Base-by-base conservation (phyloP, 495 filamentous ascomycete genomes). In the Cercophora newfieldiana region DNA sequence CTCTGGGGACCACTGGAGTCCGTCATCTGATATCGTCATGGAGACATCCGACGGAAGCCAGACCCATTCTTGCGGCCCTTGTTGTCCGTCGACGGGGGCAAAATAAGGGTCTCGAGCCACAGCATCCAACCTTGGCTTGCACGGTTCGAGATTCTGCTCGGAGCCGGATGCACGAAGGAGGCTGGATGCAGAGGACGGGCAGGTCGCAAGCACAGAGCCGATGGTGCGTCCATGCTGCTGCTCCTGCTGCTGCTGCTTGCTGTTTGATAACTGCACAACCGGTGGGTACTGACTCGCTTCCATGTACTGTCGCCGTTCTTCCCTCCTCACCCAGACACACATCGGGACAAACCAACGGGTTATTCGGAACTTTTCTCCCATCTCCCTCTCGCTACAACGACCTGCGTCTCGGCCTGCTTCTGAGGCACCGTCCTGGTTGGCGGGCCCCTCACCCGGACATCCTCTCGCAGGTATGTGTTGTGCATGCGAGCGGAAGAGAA, bases 21-120 rank as follows among this genome's bases (percentile, higher is more conserved):
- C 63, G 37, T 68, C 63, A 49, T 67, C 72, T 69, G 66, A 71
- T 71, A 66, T 65, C 37, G 57, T 14, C 56, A 14, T 59, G 66
- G 61, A 37, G 61, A 63, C 59, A 66, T 64, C 59, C 64, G 44
- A 64, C 31, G 51, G 68, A 24, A 30, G 1, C 26, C 24, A 29
- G 68, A 50, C 68, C 68, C 68, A 55, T 70, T 64, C 29, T 64
- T 26, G 68, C 53, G 68, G 66, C 68, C 68, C 10, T 44, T 44
- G 37, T 44, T 14, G 1, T 12, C 50, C 50, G 50, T 8, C 5
- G 54, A 29, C 19, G 49, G 10, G 49, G 54, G 24, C 54, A 30
- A 57, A 57, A 57, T n/a, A 57, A 57, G 54, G 54, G 18, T 18
- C 54, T n/a, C 18, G 21, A 57, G 55, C 51, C 44, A 47, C 60